Evolutionary conservation across 441 rosid species (phyloP), one percentile per base, ranked within the genome.

Genomic region (Arabidopsis hybrid): DNA sequence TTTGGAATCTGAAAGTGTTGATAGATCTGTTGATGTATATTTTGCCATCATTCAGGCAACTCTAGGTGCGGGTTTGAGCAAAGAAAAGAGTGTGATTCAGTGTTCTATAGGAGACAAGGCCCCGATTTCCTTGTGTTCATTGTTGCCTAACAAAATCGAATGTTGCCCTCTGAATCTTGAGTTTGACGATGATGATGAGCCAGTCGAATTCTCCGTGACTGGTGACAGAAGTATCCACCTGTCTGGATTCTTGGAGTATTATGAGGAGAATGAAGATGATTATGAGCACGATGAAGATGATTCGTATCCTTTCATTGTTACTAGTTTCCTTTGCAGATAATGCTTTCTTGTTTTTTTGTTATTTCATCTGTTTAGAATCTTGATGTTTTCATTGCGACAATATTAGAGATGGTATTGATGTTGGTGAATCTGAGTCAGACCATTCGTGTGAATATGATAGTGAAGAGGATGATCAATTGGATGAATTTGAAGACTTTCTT

Each of bases 161-260:
- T 89, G 84, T 21, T 95, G 96, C 64, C 61, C 89, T 45, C 71
- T 95, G 83, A 86, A 87, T 80, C 99, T 91, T 64, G 93, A 88
- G 62, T 87, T 95, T 66, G 83, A 83, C 8, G 85, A 89, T 55
- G 83, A 82, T 2, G 97, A 95, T 67, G 97, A 90, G 74, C 14
- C 79, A 1, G 91, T 93, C 26, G 82, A 85, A 18, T 93, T 95
- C 82, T 89, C 89, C 0, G 95, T 91, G 32, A 76, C 85, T 64
- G 99, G 99, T 43, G 26, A 78, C 7, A 81, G 83, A 64, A 95
- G 98, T 87, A 84, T 95, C 66, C 96, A 95, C 81, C 84, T 95
- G 1, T 81, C 93, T 73, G 99, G 99, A 51, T 91, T 84, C 82
- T 82, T 92, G 82, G 84, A 79, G 69, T 72, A 76, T 18, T 86